phyloP scores from a whole-genome alignment of 2,329 filamentous ascomycete genomes.

The Fusarium brachygibbosum region DNA sequence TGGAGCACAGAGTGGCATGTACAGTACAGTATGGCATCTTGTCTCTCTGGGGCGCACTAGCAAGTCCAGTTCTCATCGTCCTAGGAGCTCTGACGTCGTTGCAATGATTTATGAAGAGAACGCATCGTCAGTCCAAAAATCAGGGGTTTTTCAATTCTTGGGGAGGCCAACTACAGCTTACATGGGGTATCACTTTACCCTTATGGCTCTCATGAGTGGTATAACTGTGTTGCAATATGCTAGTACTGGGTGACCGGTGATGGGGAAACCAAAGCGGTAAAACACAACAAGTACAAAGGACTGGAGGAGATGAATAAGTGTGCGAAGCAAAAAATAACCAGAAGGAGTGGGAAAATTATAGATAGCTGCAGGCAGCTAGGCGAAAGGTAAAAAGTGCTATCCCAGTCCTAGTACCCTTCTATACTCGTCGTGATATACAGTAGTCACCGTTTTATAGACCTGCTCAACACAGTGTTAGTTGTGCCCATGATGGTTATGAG shows the following conservation, averaged over 20 bases:
- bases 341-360: not conserved
- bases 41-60: slow-evolving; percentile 7
- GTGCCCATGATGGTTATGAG: not conserved
- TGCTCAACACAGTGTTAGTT: too few relatives aligned
- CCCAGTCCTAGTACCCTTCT: too few relatives aligned
- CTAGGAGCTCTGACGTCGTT: slow-evolving; percentile 21
- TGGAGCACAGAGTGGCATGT: slow-evolving; percentile 10
- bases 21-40: slow-evolving; percentile 32
- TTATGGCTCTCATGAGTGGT: slow-evolving; percentile 31
- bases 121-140: not conserved
- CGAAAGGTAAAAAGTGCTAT: fast-evolving
- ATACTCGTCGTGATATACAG: too few relatives aligned
- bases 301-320: not conserved
- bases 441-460: too few relatives aligned
- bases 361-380: not conserved
- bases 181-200: slow-evolving; percentile 33
- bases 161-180: slow-evolving; percentile 23
- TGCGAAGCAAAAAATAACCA: not conserved
- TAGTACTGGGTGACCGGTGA: not conserved
- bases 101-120: slow-evolving; percentile 26
- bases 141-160: slow-evolving; percentile 19
- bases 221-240: slow-evolving; percentile 17
- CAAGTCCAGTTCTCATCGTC: slow-evolving; percentile 1
- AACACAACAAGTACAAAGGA: not conserved
- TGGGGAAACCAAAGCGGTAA: too few relatives aligned